These are phyloP conservation scores for Chaetomiaceae sp. DNA, from an alignment of 2,329 filamentous ascomycete genomes.

Conservation along the genomic window DNA sequence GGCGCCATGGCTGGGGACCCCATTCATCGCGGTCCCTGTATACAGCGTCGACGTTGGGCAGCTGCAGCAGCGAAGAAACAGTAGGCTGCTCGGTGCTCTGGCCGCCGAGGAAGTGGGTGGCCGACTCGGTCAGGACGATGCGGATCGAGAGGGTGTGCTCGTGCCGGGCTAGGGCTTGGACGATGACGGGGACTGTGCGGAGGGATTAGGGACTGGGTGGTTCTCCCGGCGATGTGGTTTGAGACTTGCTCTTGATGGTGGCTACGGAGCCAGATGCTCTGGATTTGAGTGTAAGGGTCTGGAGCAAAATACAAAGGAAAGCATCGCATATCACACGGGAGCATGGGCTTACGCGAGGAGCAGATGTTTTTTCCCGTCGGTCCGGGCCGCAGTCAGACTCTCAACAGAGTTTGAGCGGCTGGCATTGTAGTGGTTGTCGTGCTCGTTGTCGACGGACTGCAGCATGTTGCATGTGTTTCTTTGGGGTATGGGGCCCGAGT, in stretches of 20 bases:
- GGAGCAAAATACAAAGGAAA: not conserved
- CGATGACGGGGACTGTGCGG: constrained; percentile 50
- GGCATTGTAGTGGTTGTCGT: constrained; percentile 19
- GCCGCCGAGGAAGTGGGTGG: constrained; percentile 69
- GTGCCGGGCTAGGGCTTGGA: constrained; percentile 48
- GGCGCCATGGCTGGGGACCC: constrained; percentile 66
- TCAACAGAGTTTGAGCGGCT: constrained; percentile 20
- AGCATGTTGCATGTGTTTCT: constrained; percentile 17
- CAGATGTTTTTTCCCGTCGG: constrained; percentile 22
- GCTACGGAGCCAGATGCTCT: constrained; percentile 28
- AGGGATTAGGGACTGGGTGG: not conserved
- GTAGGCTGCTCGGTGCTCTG: constrained; percentile 74
- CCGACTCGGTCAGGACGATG: constrained; percentile 72
- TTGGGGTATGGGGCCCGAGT: no score
- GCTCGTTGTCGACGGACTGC: constrained; percentile 13
- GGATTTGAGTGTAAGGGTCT: not conserved
- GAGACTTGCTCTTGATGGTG: constrained; percentile 26
- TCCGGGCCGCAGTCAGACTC: constrained; percentile 17
- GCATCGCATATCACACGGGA: not conserved
- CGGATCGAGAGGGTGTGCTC: constrained; percentile 67
- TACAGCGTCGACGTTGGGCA: constrained; percentile 73
- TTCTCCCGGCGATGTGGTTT: not conserved
- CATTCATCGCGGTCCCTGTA: constrained; percentile 87
- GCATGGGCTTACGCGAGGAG: constrained; percentile 22
- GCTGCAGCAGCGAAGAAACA: constrained; percentile 51